These are phyloP conservation scores for Pseudogymnoascus sp. DNA, from an alignment of 2,329 filamentous ascomycete species.

Conservation along the genomic window DNA sequence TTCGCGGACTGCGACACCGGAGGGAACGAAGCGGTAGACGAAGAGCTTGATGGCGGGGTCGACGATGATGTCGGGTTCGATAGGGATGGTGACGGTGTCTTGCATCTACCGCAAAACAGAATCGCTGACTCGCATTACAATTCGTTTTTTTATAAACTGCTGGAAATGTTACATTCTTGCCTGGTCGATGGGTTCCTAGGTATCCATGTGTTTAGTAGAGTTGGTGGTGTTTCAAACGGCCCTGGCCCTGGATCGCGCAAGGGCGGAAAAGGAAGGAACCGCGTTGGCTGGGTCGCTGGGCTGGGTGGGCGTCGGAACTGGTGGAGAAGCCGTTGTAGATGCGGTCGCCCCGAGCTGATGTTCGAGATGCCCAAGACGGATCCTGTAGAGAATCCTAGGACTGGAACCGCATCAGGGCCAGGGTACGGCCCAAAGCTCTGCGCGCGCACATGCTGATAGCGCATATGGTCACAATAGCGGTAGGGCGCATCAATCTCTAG, in stretches of 20 bases:
- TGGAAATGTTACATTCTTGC: no score
- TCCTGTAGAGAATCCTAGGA: conserved; percentile 15
- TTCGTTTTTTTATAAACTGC: no score
- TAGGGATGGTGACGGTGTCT: conserved; percentile 11
- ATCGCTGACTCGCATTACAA: no score
- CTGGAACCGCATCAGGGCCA: conserved; percentile 32
- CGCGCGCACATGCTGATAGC: conserved; percentile 60
- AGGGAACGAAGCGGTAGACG: background rate
- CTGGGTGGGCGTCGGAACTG: background rate
- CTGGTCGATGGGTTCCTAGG: no score
- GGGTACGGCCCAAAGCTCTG: conserved; percentile 49
- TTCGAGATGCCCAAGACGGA: conserved; percentile 27
- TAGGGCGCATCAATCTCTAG: conserved; percentile 52
- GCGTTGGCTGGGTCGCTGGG: background rate
- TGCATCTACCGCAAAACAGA: no score
- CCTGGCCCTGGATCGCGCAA: no score
- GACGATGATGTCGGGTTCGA: background rate
- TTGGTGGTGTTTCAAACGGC: no score
- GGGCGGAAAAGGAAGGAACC: no score
- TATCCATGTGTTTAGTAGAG: no score
- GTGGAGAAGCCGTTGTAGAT: conserved; percentile 25
- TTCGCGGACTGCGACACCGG: background rate
- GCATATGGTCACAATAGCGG: conserved; percentile 60
- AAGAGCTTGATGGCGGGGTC: background rate
- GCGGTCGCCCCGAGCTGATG: conserved; percentile 32